These are phyloP conservation scores for Anacardium occidentale DNA, from an alignment of 345 rosid genomes.

Conservation along the genomic window DNA sequence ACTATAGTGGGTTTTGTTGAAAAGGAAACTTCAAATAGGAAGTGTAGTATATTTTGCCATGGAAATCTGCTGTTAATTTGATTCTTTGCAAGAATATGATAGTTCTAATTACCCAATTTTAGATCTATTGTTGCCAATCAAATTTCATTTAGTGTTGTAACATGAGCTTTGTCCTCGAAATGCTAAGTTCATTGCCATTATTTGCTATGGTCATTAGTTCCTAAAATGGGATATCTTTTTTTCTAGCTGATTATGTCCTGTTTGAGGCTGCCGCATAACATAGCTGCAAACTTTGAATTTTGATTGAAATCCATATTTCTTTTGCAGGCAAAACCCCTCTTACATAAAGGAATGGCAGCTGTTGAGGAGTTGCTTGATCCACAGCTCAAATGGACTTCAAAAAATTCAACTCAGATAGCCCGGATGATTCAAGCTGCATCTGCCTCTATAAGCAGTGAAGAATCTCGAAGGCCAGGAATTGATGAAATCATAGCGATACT, in stretches of 20 bases:
- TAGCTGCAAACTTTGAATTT: neutral
- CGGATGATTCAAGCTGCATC: constrained; percentile 76
- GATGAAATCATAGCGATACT: constrained; percentile 52
- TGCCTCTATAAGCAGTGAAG: constrained; percentile 67
- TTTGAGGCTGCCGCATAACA: neutral
- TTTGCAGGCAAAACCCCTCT: constrained; percentile 73
- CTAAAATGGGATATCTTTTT: neutral
- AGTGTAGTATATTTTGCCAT: neutral
- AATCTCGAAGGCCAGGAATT: constrained; percentile 66
- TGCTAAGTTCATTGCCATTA: neutral
- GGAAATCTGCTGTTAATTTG: neutral
- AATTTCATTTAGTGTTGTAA: neutral
- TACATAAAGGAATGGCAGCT: constrained; percentile 62
- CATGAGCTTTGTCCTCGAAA: neutral
- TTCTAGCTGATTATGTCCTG: neutral
- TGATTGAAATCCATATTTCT: neutral
- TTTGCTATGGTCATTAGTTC: neutral
- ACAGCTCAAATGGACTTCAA: constrained; percentile 33
- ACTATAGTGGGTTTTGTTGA: neutral
- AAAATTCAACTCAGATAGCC: constrained; percentile 43
- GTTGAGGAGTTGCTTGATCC: constrained; percentile 76
- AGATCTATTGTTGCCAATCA: neutral
- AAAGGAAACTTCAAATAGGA: constrained; percentile 4
- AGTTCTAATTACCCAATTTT: neutral
- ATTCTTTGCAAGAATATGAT: neutral